Evolutionary conservation across 805 yeast species (phyloP).

Genomic region (Cyberlindnera americana): DNA sequence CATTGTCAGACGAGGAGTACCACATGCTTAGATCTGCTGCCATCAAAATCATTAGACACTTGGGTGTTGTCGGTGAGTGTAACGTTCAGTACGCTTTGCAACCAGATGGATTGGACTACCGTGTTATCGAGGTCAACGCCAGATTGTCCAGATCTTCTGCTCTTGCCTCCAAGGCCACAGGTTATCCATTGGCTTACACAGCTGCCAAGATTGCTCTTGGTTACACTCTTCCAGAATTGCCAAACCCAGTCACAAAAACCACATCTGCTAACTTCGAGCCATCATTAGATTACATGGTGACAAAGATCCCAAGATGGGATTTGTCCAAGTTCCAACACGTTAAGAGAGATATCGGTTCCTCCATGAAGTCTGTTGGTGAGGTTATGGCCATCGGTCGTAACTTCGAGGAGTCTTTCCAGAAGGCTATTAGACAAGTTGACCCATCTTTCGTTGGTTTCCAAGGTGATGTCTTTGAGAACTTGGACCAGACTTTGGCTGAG

Average conservation of each 20-base stretch:
- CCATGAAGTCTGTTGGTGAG: conserved; percentile 99
- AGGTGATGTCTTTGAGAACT: conserved; percentile 73
- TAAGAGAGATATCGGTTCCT: conserved; percentile 86
- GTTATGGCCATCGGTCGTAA: conserved; percentile 99
- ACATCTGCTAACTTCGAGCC: conserved; percentile 98
- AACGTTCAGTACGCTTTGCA: conserved; percentile 95
- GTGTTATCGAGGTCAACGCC: conserved; percentile 97
- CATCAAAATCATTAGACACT: conserved; percentile 92
- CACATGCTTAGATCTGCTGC: conserved; percentile 98
- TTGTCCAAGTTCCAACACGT: conserved; percentile 93
- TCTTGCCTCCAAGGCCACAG: conserved; percentile 97
- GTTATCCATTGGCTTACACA: conserved; percentile 97
- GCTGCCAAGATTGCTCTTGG: conserved; percentile 97
- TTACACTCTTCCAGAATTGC: conserved; percentile 89
- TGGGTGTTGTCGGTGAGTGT: conserved; percentile 99
- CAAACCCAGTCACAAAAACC: conserved; percentile 94
- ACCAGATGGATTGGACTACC: conserved; percentile 92
- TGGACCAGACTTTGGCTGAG: conserved; percentile 72
- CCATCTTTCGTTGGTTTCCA: conserved; percentile 90
- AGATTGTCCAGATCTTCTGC: conserved; percentile 97
- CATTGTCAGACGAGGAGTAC: conserved; percentile 93
- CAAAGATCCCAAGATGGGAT: conserved; percentile 99
- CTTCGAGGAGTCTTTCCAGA: conserved; percentile 96
- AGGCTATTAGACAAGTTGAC: conserved; percentile 94
- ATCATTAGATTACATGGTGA: conserved; percentile 91